Conservation (phyloP, 2,329 filamentous ascomycete species). For the Hymenoscyphus occultus region DNA sequence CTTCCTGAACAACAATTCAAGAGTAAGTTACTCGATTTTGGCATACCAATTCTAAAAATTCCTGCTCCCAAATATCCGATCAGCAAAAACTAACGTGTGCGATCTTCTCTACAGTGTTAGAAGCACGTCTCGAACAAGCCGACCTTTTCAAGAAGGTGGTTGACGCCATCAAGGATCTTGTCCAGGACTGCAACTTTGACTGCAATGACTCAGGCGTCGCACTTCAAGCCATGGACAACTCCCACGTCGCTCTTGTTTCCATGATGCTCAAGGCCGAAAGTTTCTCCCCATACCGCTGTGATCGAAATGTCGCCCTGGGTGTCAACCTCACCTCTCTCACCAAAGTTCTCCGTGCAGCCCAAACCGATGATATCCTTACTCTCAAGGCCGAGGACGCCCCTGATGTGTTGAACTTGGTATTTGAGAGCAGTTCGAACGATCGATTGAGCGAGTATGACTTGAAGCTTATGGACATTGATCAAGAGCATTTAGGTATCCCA, state of each 20-base stretch:
- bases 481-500: conserved; percentile 97
- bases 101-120: conserved; percentile 60
- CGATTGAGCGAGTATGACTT: conserved; percentile 98
- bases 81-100: conserved; percentile 10
- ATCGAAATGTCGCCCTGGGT: conserved; percentile 96
- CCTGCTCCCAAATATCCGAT: not conserved
- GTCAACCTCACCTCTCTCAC: conserved; percentile 96
- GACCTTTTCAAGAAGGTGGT: conserved; percentile 96
- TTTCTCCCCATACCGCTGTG: conserved; percentile 94
- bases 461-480: conserved; percentile 99
- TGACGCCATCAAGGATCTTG: conserved; percentile 98
- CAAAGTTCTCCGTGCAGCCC: conserved; percentile 92
- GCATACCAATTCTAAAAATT: not conserved
- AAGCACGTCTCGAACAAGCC: conserved; percentile 95
- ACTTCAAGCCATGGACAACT: conserved; percentile 99
- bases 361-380: conserved; percentile 91
- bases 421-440: conserved; percentile 86
- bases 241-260: conserved; percentile 95
- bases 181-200: conserved; percentile 99
- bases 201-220: conserved; percentile 99
- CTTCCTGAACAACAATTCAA: not conserved
- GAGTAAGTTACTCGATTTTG: not conserved
- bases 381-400: conserved; percentile 97
- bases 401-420: conserved; percentile 91
- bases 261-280: conserved; percentile 97